Base-by-base conservation (phyloP, 2,329 filamentous ascomycete species). In the Colletotrichum sp. region DNA sequence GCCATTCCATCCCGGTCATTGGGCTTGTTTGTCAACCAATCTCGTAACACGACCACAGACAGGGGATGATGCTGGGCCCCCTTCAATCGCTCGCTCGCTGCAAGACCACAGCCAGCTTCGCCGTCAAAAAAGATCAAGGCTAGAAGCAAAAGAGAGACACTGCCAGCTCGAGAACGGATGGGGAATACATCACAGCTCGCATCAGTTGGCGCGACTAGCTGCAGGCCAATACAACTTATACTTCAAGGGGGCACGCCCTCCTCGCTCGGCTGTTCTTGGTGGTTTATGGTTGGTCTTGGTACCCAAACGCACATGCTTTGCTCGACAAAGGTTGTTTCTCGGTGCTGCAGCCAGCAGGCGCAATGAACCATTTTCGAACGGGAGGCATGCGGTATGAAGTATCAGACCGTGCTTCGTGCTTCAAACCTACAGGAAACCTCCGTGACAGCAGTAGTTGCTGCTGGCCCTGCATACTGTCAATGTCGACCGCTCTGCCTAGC, bases 201-300 rank as follows among this genome's bases (percentile, higher is more conserved):
- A 64, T 73, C 64, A 21, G 70, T 68, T 16, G 16, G 57, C 65
- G 73, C 64, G 60, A 65, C 34, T 43, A 72, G 43, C 61, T 36
- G 30, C 57, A 67, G 69, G 26, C 30, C 68, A 69, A 73, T 73
- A 75, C 74, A 73, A 43, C 30, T 73, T 74, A 73, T 73, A 75
- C 74, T 75, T 74, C 74, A 75, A 75, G 74, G 74, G 74, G 74
- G 74, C 70, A 75, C 70, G 34, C 67, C 68, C 43, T 52, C 43
- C 43, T 75, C 73, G 73, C 73, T 75, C 69, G 73, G 74, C 43
- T 69, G 55, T 21, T 52, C 64, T 58, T 68, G 58, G 58, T 52
- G 43, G 43, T 52, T 52, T 21, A 52, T 52, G 43, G 43, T 52
- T 52, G 43, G 43, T 52, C 43, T 52, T 52, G 43, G n/a, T 52